Base-by-base conservation (phyloP, 2,329 filamentous ascomycete genomes). In the Fonsecaea monophora region DNA sequence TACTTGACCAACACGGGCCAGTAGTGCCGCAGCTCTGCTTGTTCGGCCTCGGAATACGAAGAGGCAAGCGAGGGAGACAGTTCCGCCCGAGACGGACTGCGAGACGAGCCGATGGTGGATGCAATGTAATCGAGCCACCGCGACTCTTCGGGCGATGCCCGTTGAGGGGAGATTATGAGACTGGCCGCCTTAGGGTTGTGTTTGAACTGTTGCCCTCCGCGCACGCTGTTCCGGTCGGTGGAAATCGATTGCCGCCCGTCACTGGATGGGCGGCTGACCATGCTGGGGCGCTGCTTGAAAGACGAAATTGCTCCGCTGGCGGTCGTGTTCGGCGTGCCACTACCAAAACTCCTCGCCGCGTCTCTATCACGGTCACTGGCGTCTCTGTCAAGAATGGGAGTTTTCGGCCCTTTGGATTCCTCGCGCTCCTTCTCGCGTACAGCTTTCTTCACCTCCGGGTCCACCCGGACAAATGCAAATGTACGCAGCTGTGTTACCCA, bases 401-500 rank as follows among this genome's bases (percentile, higher is more conserved):
- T 67, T 37, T 55, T 65, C 4, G 53, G 40, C 40, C 64, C 68
- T 58, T 66, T 68, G 65, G 63, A 64, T 58, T 66, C 65, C 13
- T 74, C 74, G 61, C 62, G 75, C 60, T 70, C 72, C 71, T 89
- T 86, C 72, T 89, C 86, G 60, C 92, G 88, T 2, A 96, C 92
- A 70, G 92, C 89, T 74, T 91, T 89, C 73, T 95, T 89, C 69
- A 96, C 91, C 75, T 94, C 90, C 2, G 91, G 89, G 79, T 89
- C 90, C 50, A 95, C 91, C 58, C 94, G 87, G 53, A 98, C 88
- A 83, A 95, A 96, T 12, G 90, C 92, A 77, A 96, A 97, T 0
- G 92, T 95, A 69, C 93, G 91, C 5, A 99, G 85, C 77, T 97
- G 94, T 0, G 92, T 96, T 0, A 97, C 94, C 91, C 95, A 97